Conservation (phyloP, 108 stramenopile genomes). For the Stephanodiscus triporus region DNA sequence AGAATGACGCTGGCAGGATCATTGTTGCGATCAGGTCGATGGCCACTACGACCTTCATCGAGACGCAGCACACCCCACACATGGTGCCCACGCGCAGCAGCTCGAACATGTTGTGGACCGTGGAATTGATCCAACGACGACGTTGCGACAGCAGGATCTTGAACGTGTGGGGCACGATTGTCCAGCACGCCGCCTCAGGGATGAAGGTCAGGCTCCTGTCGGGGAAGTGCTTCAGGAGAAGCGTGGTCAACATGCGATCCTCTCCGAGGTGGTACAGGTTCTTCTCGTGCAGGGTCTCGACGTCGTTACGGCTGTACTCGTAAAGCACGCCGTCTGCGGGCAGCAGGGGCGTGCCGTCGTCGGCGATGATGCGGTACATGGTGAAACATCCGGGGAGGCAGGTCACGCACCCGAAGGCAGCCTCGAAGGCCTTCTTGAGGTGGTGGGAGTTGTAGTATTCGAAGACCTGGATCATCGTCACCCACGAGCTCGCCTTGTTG, state of each 20-base stretch:
- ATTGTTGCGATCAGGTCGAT: constrained; percentile 46
- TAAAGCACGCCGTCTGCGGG: constrained; percentile 39
- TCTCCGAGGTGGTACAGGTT: constrained; percentile 53
- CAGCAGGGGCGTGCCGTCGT: constrained; percentile 48
- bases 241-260: constrained; percentile 54
- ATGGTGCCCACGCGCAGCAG: constrained; percentile 52
- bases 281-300: constrained; percentile 52
- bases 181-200: constrained; percentile 55
- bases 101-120: constrained; percentile 58
- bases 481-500: constrained; percentile 57
- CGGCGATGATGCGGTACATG: constrained; percentile 57
- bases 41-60: constrained; percentile 50
- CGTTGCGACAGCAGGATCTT: constrained; percentile 46
- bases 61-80: constrained; percentile 54
- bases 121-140: constrained; percentile 56
- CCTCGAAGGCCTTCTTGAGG: constrained; percentile 63
- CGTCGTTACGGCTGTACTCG: constrained; percentile 51
- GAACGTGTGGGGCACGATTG: constrained; percentile 50
- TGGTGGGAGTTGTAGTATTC: constrained; percentile 63
- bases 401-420: constrained; percentile 64
- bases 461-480: constrained; percentile 68
- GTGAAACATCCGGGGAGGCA: constrained; percentile 70
- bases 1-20: constrained; percentile 48
- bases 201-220: constrained; percentile 45
- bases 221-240: constrained; percentile 46